Evolutionary conservation across 352 stramenopile genomes (phyloP).

Genomic region (Phytophthora sp.): DNA sequence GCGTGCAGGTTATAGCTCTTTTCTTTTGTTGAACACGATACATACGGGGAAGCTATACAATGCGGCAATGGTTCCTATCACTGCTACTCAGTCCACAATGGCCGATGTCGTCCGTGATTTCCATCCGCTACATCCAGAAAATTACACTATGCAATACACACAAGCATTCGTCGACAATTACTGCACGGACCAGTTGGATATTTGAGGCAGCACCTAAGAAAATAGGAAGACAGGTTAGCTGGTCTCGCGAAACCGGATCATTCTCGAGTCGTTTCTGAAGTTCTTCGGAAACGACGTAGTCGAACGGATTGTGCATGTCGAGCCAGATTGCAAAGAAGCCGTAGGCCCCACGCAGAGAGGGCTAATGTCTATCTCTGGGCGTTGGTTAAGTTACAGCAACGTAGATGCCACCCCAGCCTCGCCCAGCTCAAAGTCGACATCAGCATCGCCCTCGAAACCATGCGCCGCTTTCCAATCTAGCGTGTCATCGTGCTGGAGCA

Average conservation of each 20-base stretch:
- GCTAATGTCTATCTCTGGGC: slow-evolving; percentile 13
- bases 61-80: background rate
- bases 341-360: background rate
- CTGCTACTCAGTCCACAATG: slow-evolving; percentile 2
- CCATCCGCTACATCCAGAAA: slow-evolving; percentile 16
- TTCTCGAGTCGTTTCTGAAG: background rate
- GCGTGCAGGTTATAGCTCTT: slow-evolving; percentile 11
- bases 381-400: slow-evolving; percentile 33
- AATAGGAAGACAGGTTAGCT: slow-evolving; percentile 20
- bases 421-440: slow-evolving; percentile 30
- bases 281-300: background rate
- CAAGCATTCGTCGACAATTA: background rate
- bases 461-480: slow-evolving; percentile 39
- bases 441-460: slow-evolving; percentile 21
- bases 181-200: background rate
- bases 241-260: background rate
- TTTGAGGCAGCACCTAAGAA: slow-evolving; percentile 7
- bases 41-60: slow-evolving; percentile 6
- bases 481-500: slow-evolving; percentile 30
- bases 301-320: slow-evolving; percentile 1
- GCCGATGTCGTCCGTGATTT: slow-evolving; percentile 2
- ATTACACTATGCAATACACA: slow-evolving; percentile 21
- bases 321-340: background rate
- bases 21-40: slow-evolving; percentile 19
- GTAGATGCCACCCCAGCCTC: slow-evolving; percentile 33